A percentile compares a stretch with the other conserved stretches of the same genome.
Evolutionary conservation across 129 eudicot species (phyloP).

Genomic region (Scalesia atractyloides): DNA sequence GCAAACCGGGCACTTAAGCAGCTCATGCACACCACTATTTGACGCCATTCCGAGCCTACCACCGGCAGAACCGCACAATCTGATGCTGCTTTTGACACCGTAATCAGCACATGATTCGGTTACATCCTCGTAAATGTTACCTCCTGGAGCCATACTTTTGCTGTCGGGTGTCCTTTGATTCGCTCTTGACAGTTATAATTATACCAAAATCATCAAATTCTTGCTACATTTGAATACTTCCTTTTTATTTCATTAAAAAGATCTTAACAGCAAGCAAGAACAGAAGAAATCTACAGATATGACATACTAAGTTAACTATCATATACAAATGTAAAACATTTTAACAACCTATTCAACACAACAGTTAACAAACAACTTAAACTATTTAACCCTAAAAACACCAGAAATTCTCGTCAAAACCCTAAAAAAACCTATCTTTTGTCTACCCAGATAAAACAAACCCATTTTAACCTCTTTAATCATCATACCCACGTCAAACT

Average conservation of each 20-base stretch:
- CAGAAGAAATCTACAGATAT: conserved; percentile 12
- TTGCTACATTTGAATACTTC: neutral
- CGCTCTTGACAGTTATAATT: conserved; percentile 23
- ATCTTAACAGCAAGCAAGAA: conserved; percentile 7
- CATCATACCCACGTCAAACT: too few relatives aligned
- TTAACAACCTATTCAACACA: conserved; percentile 12
- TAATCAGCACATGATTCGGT: conserved; percentile 49
- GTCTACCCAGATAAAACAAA: too few relatives aligned
- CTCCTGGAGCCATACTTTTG: conserved; percentile 57
- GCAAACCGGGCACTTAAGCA: conserved; percentile 44
- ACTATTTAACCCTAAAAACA: neutral
- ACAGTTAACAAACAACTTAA: neutral
- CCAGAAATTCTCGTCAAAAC: neutral
- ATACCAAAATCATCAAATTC: neutral
- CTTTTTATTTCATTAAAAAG: neutral
- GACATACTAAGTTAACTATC: conserved; percentile 20
- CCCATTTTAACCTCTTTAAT: too few relatives aligned
- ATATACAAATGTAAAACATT: conserved; percentile 17
- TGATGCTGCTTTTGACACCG: conserved; percentile 33
- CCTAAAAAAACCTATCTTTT: neutral
- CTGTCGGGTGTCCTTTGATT: conserved; percentile 7
- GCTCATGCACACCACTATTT: conserved; percentile 55
- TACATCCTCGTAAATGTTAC: conserved; percentile 39
- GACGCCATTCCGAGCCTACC: conserved; percentile 46
- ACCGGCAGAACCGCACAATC: conserved; percentile 32